Evolutionary conservation across 2,329 filamentous ascomycete genomes (phyloP), one percentile per base, ranked within the genome.

Genomic region (Colletotrichum eleusines): DNA sequence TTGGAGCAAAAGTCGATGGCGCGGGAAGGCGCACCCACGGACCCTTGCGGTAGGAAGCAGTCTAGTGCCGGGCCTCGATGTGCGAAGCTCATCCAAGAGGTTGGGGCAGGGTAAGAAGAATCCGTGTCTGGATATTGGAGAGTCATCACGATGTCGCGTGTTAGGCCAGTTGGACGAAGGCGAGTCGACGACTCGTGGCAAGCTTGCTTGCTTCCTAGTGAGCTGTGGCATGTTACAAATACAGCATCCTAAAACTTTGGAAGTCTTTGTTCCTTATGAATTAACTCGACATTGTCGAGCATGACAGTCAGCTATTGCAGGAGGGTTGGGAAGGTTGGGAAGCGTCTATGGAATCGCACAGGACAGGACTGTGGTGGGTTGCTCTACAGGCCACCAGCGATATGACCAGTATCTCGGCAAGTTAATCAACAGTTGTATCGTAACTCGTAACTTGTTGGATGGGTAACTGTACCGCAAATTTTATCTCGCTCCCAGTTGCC

Each of bases 11-110:
- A 46, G 42, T 42, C 44, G 64, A 71, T 59, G 63, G 68, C 63
- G 33, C 63, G 54, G 33, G 26, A n/a, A n/a, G 44, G n/a, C 18
- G 20, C 35, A 55, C 63, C 62, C 68, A 66, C 67, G 48, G 68
- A 33, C 57, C 64, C n/a, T 48, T 38, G 35, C 40, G 57, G 63
- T 35, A 44, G 63, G 38, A 26, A 18, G 35, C 46, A n/a, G 35
- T 48, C 28, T 18, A 23, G 28, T 40, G 26, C 53, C 16, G 48
- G 11, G 28, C 35, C 23, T 26, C 8, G 38, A 40, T 28, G 9
- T 20, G 28, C 31, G 12, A 23, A 33, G 28, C 16, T 12, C 5
- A 23, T 35, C 6, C 11, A 14, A 12, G 31, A 55, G 33, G 31
- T 20, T 35, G 51, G 33, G 33, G 5, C 26, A 51, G 48, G 48